Base-by-base conservation (phyloP, 2,329 filamentous ascomycete species). In the Alternaria triticina region DNA sequence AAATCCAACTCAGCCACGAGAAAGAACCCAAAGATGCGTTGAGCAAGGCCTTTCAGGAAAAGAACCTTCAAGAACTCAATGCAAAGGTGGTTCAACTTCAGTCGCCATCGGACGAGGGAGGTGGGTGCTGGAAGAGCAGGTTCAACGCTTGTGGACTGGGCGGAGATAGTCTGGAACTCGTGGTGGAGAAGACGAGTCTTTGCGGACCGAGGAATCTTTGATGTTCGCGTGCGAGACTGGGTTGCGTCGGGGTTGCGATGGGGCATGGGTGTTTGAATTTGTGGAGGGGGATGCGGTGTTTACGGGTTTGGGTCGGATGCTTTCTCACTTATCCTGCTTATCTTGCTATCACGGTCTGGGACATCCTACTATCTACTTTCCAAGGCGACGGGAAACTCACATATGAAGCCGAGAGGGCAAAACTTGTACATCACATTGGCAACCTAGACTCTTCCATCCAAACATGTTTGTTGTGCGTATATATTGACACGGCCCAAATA, bases 201-300 rank as follows among this genome's bases (percentile, higher is more conserved):
- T 70, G 64, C 46, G 75, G 75, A n/a, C 73, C 74, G 17, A 67
- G 74, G 59, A 77, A 77, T 49, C 12, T 76, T 15, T 77, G 59
- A 70, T 23, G 17, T 52, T 30, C 20, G 30, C 13, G 28, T n/a
- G 22, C 20, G 13, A 23, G 36, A 40, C 36, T 40, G 36, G 36
- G 15, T 40, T 40, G n/a, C 36, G 36, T 40, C 36, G 36, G 36
- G 36, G 36, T 40, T 40, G 36, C 36, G 36, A 40, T 40, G 36
- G 36, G n/a, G n/a, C 15, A 40, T 17, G 36, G n/a, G 36, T 40
- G 36, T 40, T 40, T 40, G 36, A 40, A 40, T 40, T 40, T 17
- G 36, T 40, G 36, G 36, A 40, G 36, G 36, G 12, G 9, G 36
- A 40, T 40, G 36, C n/a, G 36, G 36, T 40, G 36, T 40, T 40